Conservation (phyloP, 768 basidiomycete genomes). For the Dictyophora rubrovolvata region DNA sequence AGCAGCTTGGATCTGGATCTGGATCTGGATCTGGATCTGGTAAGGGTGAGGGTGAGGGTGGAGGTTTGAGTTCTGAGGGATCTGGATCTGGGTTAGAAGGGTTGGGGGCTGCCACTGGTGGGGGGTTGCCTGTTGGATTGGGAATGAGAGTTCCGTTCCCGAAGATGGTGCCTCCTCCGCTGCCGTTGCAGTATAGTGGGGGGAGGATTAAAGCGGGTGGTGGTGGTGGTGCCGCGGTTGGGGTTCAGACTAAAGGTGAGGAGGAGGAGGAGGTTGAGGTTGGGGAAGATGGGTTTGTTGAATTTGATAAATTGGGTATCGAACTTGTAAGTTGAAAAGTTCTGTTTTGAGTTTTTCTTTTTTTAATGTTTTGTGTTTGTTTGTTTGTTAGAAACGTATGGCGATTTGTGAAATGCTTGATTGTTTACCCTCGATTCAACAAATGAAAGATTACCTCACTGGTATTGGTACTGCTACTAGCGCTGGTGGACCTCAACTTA, state of each 20-base stretch:
- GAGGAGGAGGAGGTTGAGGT: not conserved
- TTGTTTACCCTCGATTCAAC: constrained; percentile 37
- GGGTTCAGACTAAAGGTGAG: too few relatives aligned
- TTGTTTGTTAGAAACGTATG: constrained; percentile 36
- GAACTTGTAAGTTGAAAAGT: constrained; percentile 28
- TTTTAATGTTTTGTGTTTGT: not conserved
- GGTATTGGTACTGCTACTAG: constrained; percentile 39
- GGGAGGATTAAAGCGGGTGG: too few relatives aligned
- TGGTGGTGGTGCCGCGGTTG: too few relatives aligned
- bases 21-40: too few relatives aligned
- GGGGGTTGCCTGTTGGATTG: constrained; percentile 53
- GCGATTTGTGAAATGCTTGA: constrained; percentile 35
- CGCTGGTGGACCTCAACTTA: constrained; percentile 42
- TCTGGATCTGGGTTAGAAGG: too few relatives aligned
- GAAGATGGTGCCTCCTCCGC: constrained; percentile 6
- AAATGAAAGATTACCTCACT: constrained; percentile 50
- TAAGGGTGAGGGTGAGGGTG: too few relatives aligned
- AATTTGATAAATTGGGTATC: constrained; percentile 39
- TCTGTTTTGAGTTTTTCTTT: too few relatives aligned
- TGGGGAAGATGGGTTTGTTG: constrained; percentile 31
- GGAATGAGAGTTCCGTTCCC: constrained; percentile 44
- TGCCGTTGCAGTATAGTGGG: too few relatives aligned
- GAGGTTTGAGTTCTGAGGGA: too few relatives aligned
- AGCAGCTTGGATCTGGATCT: constrained; percentile 16
- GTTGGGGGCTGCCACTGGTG: constrained; percentile 24